These are phyloP conservation scores for Solanum ahanhuiri DNA, from an alignment of 257 asterid genomes.

Conservation along the genomic window DNA sequence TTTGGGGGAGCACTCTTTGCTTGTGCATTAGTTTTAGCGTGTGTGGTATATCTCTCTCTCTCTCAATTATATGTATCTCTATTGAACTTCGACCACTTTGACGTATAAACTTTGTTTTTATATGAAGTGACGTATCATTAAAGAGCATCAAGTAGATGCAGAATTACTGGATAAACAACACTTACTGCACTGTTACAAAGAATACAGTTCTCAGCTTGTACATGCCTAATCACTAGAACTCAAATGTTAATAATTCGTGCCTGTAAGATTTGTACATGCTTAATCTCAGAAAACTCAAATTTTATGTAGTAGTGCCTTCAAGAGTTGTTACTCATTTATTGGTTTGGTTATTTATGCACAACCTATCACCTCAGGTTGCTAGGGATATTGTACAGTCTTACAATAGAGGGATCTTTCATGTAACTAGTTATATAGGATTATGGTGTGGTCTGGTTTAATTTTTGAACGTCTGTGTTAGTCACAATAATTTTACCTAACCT, in stretches of 20 bases:
- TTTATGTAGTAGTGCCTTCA: background rate
- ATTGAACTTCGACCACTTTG: background rate
- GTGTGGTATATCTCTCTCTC: conserved; percentile 10
- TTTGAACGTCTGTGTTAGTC: no score
- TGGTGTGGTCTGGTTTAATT: no score
- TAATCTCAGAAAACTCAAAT: background rate
- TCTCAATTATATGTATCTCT: background rate
- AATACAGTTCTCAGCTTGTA: background rate
- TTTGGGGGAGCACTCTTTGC: conserved; percentile 6
- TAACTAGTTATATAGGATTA: background rate
- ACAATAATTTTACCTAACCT: no score
- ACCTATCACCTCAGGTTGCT: background rate
- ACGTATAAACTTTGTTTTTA: background rate
- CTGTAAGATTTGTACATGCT: background rate
- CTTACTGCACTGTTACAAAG: background rate
- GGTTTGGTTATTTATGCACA: background rate
- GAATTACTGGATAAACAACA: background rate
- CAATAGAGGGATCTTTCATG: background rate
- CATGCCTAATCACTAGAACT: background rate
- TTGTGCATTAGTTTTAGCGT: conserved; percentile 9
- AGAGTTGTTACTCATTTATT: background rate
- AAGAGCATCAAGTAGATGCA: background rate
- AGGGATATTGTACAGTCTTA: background rate
- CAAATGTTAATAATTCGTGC: background rate
- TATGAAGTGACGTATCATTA: background rate